Evolutionary conservation across 2,329 filamentous ascomycete genomes (phyloP), one percentile per base, ranked within the genome.

Genomic region (Cladosporium sp.): DNA sequence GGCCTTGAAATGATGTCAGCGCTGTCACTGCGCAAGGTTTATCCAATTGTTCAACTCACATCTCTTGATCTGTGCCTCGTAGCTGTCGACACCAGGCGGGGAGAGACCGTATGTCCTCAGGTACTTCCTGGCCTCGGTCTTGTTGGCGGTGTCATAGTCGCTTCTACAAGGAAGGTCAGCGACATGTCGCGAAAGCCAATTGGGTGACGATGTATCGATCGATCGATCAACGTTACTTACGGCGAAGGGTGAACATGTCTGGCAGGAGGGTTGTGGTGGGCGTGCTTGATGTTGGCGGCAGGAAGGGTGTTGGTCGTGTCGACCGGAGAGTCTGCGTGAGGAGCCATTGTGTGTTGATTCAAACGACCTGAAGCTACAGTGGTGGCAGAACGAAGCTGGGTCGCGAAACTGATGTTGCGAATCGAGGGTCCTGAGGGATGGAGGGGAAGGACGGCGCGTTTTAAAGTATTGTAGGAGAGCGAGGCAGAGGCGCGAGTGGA

Each of bases 41-140:
- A 18, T 6, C 13, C 13, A 16, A 35, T 4, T 25, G n/a, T 67
- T 69, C 2, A 27, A 60, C 67, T 61, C 55, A 76, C 75, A 77
- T 73, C 75, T 67, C 60, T 74, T 66, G 50, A 68, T 66, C 63
- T 78, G 76, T 35, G 68, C 64, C 53, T 77, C 72, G 61, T 70
- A 74, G 54, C 66, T 72, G 65, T 78, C 75, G 19, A 77, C 66
- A 29, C 65, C 69, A 12, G 76, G 76, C 45, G 76, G 76, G 35
- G 69, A 72, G 52, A 79, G 68, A 47, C 76, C 76, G 59, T 78
- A 77, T 32, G 76, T 78, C 46, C 68, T 68, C 38, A 78, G 70
- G 60, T 73, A 72, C 54, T 70, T 73, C 60, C 76, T 71, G 46
- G 75, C 70, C 58, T 77, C 72, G 55, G 69, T 64, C 4, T 72